phyloP scores from a whole-genome alignment of 1,284 basidiomycete species.

The Exobasidium cylindrosporum region DNA sequence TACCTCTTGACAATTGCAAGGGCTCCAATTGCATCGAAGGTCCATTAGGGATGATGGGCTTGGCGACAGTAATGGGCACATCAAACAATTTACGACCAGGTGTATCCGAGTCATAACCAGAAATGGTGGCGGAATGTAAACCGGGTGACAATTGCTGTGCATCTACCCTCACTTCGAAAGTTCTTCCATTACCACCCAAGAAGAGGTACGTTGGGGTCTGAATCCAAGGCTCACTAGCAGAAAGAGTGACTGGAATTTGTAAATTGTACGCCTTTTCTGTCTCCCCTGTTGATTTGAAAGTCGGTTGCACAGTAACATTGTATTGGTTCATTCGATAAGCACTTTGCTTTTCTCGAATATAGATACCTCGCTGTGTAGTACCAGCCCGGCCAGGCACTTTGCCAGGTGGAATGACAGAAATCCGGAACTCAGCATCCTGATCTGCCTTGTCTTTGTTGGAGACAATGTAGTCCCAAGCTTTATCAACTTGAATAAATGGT shows the following conservation, averaged over 20 bases:
- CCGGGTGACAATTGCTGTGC: constrained; percentile 47
- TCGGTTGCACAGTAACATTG: constrained; percentile 47
- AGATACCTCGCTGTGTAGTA: constrained; percentile 49
- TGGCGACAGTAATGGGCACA: constrained; percentile 54
- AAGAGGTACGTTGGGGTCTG: constrained; percentile 47
- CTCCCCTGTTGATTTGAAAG: constrained; percentile 37
- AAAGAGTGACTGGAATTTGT: constrained; percentile 45
- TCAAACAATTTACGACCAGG: constrained; percentile 48
- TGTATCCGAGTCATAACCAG: constrained; percentile 46
- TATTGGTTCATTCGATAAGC: constrained; percentile 46
- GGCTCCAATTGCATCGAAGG: constrained; percentile 39
- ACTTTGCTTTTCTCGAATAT: constrained; percentile 51
- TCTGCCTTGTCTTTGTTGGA: constrained; percentile 46
- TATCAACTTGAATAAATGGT: constrained; percentile 52
- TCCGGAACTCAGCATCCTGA: constrained; percentile 46
- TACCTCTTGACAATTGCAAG: constrained; percentile 41
- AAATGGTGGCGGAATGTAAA: constrained; percentile 49
- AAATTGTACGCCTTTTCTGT: constrained; percentile 50
- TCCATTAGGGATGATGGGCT: constrained; percentile 39
- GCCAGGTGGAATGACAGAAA: constrained; percentile 49
- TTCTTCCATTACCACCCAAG: constrained; percentile 53
- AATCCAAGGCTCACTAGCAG: constrained; percentile 48
- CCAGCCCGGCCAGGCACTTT: constrained; percentile 32
- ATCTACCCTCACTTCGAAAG: constrained; percentile 55
- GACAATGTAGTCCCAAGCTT: constrained; percentile 53